Percentiles rank a stretch among this genome's conserved stretches.
phyloP scores from a whole-genome alignment of 176 grass and related monocot species.

The Raddia distichophylla region DNA sequence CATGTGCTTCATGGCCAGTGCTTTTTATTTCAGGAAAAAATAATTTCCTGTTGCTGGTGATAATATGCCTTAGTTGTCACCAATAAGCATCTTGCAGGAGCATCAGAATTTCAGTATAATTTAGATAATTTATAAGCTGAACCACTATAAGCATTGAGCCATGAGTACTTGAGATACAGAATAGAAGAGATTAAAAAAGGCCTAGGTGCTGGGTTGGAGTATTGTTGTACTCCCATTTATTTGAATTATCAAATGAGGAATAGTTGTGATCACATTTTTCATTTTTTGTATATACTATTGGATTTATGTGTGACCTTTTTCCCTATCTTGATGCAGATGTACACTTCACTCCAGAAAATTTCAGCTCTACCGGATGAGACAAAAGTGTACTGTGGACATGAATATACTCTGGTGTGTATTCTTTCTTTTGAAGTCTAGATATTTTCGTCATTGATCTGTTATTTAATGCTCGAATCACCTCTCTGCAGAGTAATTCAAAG shows the following conservation, averaged over 20 bases:
- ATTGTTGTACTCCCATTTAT: neutral
- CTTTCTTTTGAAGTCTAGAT: conserved; percentile 27
- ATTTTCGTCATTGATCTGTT: neutral
- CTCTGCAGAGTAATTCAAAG: conserved; percentile 81
- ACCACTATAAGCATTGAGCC: conserved; percentile 1
- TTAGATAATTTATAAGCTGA: conserved; percentile 16
- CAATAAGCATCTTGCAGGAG: conserved; percentile 3
- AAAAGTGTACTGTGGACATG: conserved; percentile 91
- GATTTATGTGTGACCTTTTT: conserved; percentile 15
- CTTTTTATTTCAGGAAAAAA: conserved; percentile 12
- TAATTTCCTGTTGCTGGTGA: neutral
- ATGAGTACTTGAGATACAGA: neutral
- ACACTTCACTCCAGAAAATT: conserved; percentile 83
- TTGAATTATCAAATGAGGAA: conserved; percentile 13
- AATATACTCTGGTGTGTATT: conserved; percentile 86
- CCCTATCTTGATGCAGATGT: conserved; percentile 69
- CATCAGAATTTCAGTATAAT: conserved; percentile 24
- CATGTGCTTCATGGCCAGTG: neutral
- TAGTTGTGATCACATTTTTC: conserved; percentile 26
- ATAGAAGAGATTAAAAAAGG: conserved; percentile 1
- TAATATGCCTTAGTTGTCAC: conserved; percentile 4
- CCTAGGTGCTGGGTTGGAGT: neutral
- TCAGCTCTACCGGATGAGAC: conserved; percentile 83
- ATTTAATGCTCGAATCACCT: conserved; percentile 40
- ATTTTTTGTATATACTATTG: neutral